Conservation (phyloP, 805 yeast species). For the Teunomyces atbi region DNA sequence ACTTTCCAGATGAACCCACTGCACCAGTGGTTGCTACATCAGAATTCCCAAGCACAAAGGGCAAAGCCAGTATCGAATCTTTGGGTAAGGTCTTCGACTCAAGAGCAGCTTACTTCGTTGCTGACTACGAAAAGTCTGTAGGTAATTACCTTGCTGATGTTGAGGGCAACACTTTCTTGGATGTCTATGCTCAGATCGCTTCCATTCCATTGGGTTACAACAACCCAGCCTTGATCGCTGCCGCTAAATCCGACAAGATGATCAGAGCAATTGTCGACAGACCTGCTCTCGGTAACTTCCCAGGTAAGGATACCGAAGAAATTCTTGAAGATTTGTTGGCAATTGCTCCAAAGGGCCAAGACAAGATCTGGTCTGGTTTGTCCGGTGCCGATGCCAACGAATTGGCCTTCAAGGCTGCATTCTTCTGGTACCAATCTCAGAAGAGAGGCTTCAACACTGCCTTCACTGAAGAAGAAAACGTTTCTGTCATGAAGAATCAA, state of each 20-base stretch:
- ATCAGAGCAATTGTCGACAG: conserved; percentile 73
- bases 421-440: conserved; percentile 70
- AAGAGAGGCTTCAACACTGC: conserved; percentile 62
- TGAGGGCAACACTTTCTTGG: conserved; percentile 74
- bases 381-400: conserved; percentile 90
- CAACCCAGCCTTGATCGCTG: conserved; percentile 70
- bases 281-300: conserved; percentile 67
- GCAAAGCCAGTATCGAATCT: conserved; percentile 49
- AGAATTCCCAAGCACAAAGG: conserved; percentile 74
- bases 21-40: conserved; percentile 61
- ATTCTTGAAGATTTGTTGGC: conserved; percentile 49
- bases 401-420: conserved; percentile 85
- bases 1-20: conserved; percentile 80
- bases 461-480: conserved; percentile 68
- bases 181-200: conserved; percentile 80
- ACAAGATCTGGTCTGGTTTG: conserved; percentile 72
- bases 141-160: conserved; percentile 82
- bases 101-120: conserved; percentile 70
- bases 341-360: conserved; percentile 78
- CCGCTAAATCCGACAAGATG: conserved; percentile 70
- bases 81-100: conserved; percentile 67
- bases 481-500: conserved; percentile 72
- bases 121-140: conserved; percentile 68
- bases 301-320: conserved; percentile 60
- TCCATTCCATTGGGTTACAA: conserved; percentile 85